Conservation (phyloP, 805 yeast genomes). For the Hanseniaspora nectarophila region DNA sequence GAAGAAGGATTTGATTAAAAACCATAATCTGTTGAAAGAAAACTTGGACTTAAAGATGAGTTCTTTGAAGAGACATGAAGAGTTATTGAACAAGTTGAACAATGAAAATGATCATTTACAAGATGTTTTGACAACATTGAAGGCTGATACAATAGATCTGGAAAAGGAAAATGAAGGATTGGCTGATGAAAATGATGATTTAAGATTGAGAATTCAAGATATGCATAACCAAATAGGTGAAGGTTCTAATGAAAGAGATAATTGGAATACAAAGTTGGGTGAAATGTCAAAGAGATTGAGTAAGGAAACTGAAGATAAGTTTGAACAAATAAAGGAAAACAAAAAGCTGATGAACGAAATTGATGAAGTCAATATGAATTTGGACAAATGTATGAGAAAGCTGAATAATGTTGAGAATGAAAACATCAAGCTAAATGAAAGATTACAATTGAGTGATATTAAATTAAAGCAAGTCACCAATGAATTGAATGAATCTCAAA, state of each 20-base stretch:
- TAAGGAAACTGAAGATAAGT: slow-evolving; percentile 35
- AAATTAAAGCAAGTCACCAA: slow-evolving; percentile 35
- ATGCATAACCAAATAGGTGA: slow-evolving; percentile 1
- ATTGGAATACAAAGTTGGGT: slow-evolving; percentile 47
- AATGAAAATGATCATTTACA: slow-evolving; percentile 26
- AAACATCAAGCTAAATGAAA: slow-evolving; percentile 42
- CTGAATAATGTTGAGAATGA: slow-evolving; percentile 47
- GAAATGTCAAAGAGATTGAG: slow-evolving; percentile 43
- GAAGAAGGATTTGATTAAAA: slow-evolving; percentile 1
- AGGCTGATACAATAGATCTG: slow-evolving; percentile 45
- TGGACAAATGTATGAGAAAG: slow-evolving; percentile 40
- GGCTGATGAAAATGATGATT: slow-evolving; percentile 33
- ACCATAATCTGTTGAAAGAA: slow-evolving; percentile 21
- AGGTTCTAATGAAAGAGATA: slow-evolving; percentile 37
- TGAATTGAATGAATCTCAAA: slow-evolving; percentile 35
- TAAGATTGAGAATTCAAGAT: slow-evolving; percentile 39
- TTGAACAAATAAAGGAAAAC: slow-evolving; percentile 41
- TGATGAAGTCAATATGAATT: slow-evolving; percentile 41
- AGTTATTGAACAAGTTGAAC: slow-evolving; percentile 30
- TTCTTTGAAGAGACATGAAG: slow-evolving; percentile 26
- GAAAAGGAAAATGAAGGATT: slow-evolving; percentile 45
- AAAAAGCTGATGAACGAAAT: slow-evolving; percentile 42
- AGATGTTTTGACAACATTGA: slow-evolving; percentile 31
- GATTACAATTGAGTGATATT: slow-evolving; percentile 36
- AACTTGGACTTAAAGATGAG: slow-evolving; percentile 25